Percentiles rank a stretch among this genome's conserved stretches.
Conservation (phyloP, 2,329 filamentous ascomycete species). For the Fusarium concolor region DNA sequence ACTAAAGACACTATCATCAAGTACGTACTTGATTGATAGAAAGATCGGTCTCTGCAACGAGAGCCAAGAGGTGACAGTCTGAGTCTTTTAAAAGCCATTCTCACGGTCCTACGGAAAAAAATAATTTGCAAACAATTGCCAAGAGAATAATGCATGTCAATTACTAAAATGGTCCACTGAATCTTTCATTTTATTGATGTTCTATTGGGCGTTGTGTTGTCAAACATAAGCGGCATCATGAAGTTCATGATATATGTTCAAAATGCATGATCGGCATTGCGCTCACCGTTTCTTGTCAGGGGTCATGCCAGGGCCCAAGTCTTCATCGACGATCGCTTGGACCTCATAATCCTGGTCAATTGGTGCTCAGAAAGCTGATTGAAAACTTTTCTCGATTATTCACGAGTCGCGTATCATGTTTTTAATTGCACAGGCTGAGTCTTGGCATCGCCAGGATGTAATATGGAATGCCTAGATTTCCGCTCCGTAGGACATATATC, state of each 20-base stretch:
- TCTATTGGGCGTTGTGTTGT: constrained; percentile 25
- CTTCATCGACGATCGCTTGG: not conserved
- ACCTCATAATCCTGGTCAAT: not conserved
- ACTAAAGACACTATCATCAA: constrained; percentile 1
- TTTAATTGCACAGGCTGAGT: not conserved
- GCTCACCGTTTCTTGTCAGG: constrained; percentile 32
- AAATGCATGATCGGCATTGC: constrained; percentile 35
- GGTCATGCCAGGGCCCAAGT: constrained; percentile 1
- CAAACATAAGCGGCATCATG: constrained; percentile 30
- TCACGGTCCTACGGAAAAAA: not conserved
- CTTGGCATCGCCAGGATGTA: not conserved
- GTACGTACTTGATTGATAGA: not conserved
- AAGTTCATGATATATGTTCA: constrained; percentile 40
- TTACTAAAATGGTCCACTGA: constrained; percentile 30
- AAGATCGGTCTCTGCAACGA: not conserved
- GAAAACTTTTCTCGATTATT: not conserved
- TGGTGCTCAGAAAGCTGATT: not conserved
- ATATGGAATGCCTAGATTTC: not conserved
- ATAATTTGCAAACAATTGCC: not conserved
- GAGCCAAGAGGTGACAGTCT: not conserved
- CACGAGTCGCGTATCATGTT: constrained; percentile 6
- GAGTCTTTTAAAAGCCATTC: constrained; percentile 11
- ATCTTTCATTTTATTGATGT: not conserved
- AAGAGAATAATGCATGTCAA: constrained; percentile 12
- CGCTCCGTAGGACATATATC: no score